Base-by-base conservation (phyloP, 768 basidiomycete genomes). In the Rhizopogon vesiculosus region DNA sequence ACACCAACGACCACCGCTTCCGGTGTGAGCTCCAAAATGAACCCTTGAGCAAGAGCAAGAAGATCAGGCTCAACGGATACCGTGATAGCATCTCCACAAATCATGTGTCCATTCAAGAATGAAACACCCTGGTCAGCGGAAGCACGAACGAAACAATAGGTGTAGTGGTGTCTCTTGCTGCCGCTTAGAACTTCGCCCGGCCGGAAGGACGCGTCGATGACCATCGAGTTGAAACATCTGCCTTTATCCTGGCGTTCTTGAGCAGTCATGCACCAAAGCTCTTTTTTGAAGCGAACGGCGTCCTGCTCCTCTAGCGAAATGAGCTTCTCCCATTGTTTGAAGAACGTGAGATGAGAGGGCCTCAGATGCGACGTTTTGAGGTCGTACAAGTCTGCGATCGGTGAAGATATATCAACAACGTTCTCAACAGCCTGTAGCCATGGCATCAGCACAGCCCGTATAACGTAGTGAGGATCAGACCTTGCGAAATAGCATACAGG, bases 401-500 rank as follows among this genome's bases (percentile, higher is more conserved):
- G 80, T 4, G 81, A 82, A 5, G 71, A 51, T 15, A 66, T 69
- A 42, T 85, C 83, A 13, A 73, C 68, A 6, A 87, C 80, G 42
- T 79, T 74, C 59, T 93, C 92, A 6, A 90, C 82, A 5, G 88
- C 82, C 87, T 91, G 54, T 18, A 53, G 55, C 43, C n/a, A 12
- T 28, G 29, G 44, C 51, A 12, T 61, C 3, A 50, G 40, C 18
- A 22, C 35, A 10, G 25, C 7, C 6, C 7, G 59, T 64, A 5
- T 13, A 28, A 6, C 5, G 13, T 13, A 10, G 10, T 9, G 22
- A 54, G 31, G 51, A 48, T 45, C 72, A 31, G 57, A 86, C 91
- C 78, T 88, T 90, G 43, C 96, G 87, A 72, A 94, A 98, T 10
- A 99, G 77, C 88, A 98, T 93, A 69, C 97, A 98, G 2, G 84